Conservation (phyloP, 129 eudicot genomes). For the Centella asiatica region DNA sequence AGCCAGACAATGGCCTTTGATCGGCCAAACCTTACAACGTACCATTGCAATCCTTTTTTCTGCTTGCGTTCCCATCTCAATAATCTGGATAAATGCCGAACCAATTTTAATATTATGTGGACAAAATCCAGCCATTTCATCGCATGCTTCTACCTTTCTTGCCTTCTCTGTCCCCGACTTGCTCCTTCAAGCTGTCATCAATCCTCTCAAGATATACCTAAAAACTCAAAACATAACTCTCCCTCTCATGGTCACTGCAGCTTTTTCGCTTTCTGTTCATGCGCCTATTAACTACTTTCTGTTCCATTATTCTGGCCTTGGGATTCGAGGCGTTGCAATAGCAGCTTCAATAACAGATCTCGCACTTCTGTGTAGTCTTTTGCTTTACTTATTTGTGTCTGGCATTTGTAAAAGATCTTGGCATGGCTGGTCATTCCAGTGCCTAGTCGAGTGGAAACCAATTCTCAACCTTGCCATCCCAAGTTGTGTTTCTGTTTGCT, state of each 20-base stretch:
- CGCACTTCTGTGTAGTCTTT: slow-evolving; percentile 19
- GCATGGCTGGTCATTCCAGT: slow-evolving; percentile 29
- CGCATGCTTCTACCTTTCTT: slow-evolving; percentile 43
- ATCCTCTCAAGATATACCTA: slow-evolving; percentile 52
- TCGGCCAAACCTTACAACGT: slow-evolving; percentile 55
- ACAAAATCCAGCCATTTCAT: slow-evolving; percentile 47
- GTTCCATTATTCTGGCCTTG: slow-evolving; percentile 27
- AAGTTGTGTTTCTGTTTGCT: slow-evolving; percentile 61
- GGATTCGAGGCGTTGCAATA: slow-evolving; percentile 50
- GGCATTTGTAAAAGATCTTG: slow-evolving; percentile 37
- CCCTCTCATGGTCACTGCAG: slow-evolving; percentile 47
- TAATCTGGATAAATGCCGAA: slow-evolving; percentile 59
- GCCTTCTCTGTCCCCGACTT: slow-evolving; percentile 53
- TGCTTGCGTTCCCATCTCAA: slow-evolving; percentile 49
- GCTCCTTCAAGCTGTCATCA: slow-evolving; percentile 39
- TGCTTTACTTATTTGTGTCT: slow-evolving; percentile 20
- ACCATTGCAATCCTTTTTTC: slow-evolving; percentile 43
- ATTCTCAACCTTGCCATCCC: slow-evolving; percentile 51
- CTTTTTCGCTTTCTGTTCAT: slow-evolving; percentile 39
- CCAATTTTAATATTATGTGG: slow-evolving; percentile 40
- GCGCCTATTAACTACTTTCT: slow-evolving; percentile 49
- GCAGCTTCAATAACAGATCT: slow-evolving; percentile 40
- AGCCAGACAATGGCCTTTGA: slow-evolving; percentile 49
- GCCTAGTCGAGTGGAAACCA: slow-evolving; percentile 38
- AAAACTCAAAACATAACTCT: slow-evolving; percentile 50